These are phyloP conservation scores for Coemansia sp. DNA, from an alignment of 192 early-diverging fungal genomes.

Conservation along the genomic window DNA sequence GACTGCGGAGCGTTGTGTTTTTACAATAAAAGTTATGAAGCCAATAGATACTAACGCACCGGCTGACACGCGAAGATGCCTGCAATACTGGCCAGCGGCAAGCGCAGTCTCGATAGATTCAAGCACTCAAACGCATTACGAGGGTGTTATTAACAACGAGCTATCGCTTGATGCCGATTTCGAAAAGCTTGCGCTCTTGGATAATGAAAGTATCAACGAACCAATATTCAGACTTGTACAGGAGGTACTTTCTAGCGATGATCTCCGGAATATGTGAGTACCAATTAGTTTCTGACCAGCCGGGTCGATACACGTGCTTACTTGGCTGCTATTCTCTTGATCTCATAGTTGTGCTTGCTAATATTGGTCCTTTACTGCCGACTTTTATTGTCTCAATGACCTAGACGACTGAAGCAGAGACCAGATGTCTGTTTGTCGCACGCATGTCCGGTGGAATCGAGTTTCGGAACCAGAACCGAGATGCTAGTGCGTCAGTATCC, in stretches of 20 bases:
- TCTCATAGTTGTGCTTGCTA: conserved; percentile 6
- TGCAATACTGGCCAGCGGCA: conserved; percentile 42
- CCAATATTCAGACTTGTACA: conserved; percentile 21
- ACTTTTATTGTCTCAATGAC: not conserved
- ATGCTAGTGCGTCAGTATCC: conserved; percentile 24
- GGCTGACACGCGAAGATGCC: conserved; percentile 38
- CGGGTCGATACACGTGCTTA: not conserved
- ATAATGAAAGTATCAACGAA: conserved; percentile 4
- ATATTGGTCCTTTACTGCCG: not conserved
- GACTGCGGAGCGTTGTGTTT: not conserved
- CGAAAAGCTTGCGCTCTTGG: conserved; percentile 18
- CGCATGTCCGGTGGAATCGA: not conserved
- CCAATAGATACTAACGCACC: conserved; percentile 33
- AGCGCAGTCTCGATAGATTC: conserved; percentile 26
- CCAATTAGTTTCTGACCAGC: too few species aligned
- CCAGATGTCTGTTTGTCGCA: conserved; percentile 4
- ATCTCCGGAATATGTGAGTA: conserved; percentile 36
- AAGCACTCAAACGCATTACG: conserved; percentile 26
- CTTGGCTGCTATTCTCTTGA: not conserved
- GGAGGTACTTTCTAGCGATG: conserved; percentile 24
- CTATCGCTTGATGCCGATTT: conserved; percentile 29
- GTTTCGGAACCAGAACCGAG: not conserved
- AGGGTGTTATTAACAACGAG: conserved; percentile 14
- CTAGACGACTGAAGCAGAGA: conserved; percentile 5
- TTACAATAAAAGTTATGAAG: conserved; percentile 13